A percentile compares a stretch with the other conserved stretches of the same genome.
phyloP scores from a whole-genome alignment of 1,139 yeast species.

The Fermentozyma sake region DNA sequence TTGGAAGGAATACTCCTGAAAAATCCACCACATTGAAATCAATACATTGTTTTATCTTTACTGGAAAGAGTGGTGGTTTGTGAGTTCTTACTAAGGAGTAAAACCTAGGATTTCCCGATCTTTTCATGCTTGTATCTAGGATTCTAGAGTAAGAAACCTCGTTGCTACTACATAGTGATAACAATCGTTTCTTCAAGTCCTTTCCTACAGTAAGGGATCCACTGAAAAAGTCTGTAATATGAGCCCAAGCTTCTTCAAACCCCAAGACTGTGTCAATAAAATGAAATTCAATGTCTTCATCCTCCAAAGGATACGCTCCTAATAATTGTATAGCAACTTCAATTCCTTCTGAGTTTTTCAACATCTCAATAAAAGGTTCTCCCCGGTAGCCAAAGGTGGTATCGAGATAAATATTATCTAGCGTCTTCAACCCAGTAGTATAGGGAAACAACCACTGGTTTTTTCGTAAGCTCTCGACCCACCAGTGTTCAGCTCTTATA shows the following conservation, averaged over 20 bases:
- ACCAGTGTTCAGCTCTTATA: conserved; percentile 54
- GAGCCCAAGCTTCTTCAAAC: conserved; percentile 53
- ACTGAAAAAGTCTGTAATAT: conserved; percentile 27
- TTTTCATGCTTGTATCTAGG: background rate
- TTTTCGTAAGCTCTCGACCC: conserved; percentile 34
- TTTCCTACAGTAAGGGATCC: conserved; percentile 31
- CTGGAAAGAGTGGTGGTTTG: conserved; percentile 11
- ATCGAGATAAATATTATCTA: conserved; percentile 53
- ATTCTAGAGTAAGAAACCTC: too few relatives aligned
- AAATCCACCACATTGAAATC: conserved; percentile 36
- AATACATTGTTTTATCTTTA: conserved; percentile 35
- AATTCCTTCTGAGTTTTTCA: conserved; percentile 41
- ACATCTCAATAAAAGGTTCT: conserved; percentile 45
- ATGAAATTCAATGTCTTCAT: conserved; percentile 36
- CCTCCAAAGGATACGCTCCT: conserved; percentile 38
- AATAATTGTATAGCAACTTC: conserved; percentile 28
- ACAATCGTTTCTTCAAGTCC: conserved; percentile 18
- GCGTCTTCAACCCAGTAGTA: conserved; percentile 23
- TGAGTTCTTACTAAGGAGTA: conserved; percentile 1
- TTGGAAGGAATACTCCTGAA: conserved; percentile 25
- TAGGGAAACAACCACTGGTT: conserved; percentile 44
- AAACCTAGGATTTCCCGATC: background rate
- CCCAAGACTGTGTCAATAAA: conserved; percentile 46
- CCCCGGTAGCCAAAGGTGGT: conserved; percentile 51
- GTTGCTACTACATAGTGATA: too few relatives aligned